phyloP scores from a whole-genome alignment of 75 land plant genomes.

The Selaginella moellendorffii region DNA sequence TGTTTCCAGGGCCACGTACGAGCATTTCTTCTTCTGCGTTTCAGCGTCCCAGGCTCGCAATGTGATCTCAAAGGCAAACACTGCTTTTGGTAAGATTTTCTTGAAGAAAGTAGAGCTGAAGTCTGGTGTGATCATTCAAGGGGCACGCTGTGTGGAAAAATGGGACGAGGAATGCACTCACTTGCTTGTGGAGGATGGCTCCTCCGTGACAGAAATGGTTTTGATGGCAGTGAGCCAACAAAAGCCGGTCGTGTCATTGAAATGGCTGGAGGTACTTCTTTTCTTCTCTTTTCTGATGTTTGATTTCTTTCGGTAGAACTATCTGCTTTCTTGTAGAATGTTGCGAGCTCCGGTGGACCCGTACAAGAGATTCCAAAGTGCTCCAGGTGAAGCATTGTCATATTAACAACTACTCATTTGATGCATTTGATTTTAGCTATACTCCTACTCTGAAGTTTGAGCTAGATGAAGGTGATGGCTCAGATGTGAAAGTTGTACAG shows the following conservation, averaged over 20 bases:
- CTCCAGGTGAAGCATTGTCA: not conserved
- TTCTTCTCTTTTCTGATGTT: too few species aligned
- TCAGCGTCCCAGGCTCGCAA: not conserved
- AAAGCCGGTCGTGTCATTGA: slow-evolving; percentile 30
- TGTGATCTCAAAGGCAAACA: not conserved
- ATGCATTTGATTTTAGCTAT: not conserved
- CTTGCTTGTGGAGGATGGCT: slow-evolving; percentile 47
- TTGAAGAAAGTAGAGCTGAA: not conserved
- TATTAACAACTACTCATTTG: not conserved
- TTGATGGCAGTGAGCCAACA: slow-evolving; percentile 50
- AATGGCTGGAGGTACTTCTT: slow-evolving; percentile 81
- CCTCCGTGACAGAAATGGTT: slow-evolving; percentile 35
- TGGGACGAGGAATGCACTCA: slow-evolving; percentile 67
- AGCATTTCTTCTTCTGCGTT: not conserved
- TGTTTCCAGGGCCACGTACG: not conserved
- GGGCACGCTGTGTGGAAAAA: slow-evolving; percentile 31
- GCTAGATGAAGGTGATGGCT: not conserved
- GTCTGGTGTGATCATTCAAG: slow-evolving; percentile 25
- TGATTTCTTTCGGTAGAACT: too few species aligned
- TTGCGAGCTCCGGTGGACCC: not conserved
- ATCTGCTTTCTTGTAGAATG: not conserved
- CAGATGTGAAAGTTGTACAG: not conserved
- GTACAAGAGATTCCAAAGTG: not conserved
- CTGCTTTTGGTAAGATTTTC: not conserved
- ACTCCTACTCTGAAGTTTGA: not conserved